Percentiles rank a stretch among this genome's conserved stretches.
Conservation (phyloP, 2,329 filamentous ascomycete species). For the Penicillium sp. region DNA sequence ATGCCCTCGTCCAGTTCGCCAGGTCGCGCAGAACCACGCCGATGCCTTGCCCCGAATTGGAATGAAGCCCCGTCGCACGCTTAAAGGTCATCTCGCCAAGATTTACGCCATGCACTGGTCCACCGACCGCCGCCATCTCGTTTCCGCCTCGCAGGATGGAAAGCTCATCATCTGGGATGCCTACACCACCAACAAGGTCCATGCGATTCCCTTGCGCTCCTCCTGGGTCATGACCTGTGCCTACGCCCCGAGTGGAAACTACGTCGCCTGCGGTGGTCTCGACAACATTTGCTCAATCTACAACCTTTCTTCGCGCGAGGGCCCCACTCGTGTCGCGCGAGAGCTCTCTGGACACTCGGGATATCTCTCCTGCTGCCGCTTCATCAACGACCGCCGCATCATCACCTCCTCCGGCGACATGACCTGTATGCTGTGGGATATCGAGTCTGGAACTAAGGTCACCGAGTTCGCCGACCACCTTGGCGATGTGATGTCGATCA, state of each 20-base stretch:
- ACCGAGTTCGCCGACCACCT: conserved; percentile 98
- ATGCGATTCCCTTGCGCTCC: conserved; percentile 93
- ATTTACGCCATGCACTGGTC: conserved; percentile 99
- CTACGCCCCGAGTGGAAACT: conserved; percentile 97
- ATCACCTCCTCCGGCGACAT: conserved; percentile 98
- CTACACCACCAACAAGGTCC: conserved; percentile 99
- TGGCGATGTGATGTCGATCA: conserved; percentile 99
- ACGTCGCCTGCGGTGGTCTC: conserved; percentile 95
- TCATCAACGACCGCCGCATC: conserved; percentile 97
- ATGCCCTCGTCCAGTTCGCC: conserved; percentile 67
- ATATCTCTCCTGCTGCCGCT: conserved; percentile 96
- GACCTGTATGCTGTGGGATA: conserved; percentile 99
- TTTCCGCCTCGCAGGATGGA: conserved; percentile 97
- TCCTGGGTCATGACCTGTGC: conserved; percentile 99
- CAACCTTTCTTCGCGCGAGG: conserved; percentile 94
- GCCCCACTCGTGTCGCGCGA: conserved; percentile 92
- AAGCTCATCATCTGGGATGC: conserved; percentile 99
- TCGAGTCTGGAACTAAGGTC: conserved; percentile 94
- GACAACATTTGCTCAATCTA: conserved; percentile 99
- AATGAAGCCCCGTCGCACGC: conserved; percentile 95
- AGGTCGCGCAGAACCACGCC: conserved; percentile 88
- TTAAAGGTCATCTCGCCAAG: conserved; percentile 98
- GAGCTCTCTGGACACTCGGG: conserved; percentile 96
- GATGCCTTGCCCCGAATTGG: conserved; percentile 89
- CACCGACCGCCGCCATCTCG: conserved; percentile 92